Base-by-base conservation (phyloP, 768 basidiomycete genomes). In the Boletus sensibilis region DNA sequence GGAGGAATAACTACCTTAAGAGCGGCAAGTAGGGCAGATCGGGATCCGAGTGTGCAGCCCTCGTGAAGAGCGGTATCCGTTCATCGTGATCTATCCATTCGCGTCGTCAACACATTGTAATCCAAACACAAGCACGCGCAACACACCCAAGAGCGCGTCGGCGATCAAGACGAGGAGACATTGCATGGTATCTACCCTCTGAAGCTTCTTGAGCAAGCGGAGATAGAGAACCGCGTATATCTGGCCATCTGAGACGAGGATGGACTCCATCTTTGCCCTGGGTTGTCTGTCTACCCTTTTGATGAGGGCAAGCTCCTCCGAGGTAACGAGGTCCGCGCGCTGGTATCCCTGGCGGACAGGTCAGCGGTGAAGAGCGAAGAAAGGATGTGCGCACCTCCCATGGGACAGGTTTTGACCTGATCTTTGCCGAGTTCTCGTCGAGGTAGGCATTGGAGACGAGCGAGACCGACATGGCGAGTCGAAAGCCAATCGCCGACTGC, bases 251-350 rank as follows among this genome's bases (percentile, higher is more conserved):
- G 91, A 89, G 11, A 92, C 77, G 44, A 92, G 82, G 14, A 92
- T 75, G 3, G 89, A 84, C 64, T 95, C 89, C 20, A 79, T 82
- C 79, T 85, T 87, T 53, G 85, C 73, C 70, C 79, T 82, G 43
- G 90, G 78, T 65, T 91, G 90, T 58, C 88, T 83, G 72, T 94
- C 93, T 21, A 97, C 88, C 68, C 84, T 90, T 82, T 97, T 97
- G 68, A 98, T 87, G 62, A 91, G 81, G 12, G 81, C 75, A 16
- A 97, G 82, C 70, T 98, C 94, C 54, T 97, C 94, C 5, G 82
- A 79, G 11, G 92, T 91, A 66, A 98, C 83, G 41, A 94, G 84
- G 43, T 87, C 92, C 43, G 93, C 94, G 62, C 96, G 87, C 76
- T 97, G 94, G 77, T 98, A 97, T 57, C 90, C 94, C 94, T 98